phyloP scores from a whole-genome alignment of 768 basidiomycete species.

The Suillus brevipes region DNA sequence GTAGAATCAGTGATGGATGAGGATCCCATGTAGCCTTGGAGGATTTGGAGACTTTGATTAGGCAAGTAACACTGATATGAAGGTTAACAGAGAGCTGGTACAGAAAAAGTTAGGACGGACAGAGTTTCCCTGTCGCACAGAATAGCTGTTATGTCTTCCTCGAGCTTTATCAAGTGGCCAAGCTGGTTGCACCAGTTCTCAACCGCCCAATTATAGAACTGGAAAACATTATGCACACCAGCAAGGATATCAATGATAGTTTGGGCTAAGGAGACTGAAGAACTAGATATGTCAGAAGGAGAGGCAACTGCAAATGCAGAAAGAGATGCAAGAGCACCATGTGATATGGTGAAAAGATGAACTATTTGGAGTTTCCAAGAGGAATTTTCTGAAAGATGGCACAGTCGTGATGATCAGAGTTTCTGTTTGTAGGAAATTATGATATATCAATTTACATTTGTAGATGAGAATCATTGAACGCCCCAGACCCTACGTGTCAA shows the following conservation, averaged over 20 bases:
- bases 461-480: not conserved
- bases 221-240: constrained; percentile 66
- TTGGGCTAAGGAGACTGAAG: constrained; percentile 14
- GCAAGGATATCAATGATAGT: constrained; percentile 48
- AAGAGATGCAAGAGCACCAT: constrained; percentile 61
- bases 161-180: constrained; percentile 57
- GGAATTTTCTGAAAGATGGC: too few species aligned
- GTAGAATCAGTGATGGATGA: constrained; percentile 30
- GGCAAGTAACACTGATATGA: constrained; percentile 63
- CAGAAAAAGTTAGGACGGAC: constrained; percentile 43
- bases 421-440: not conserved
- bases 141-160: constrained; percentile 72
- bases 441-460: not conserved
- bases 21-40: constrained; percentile 42
- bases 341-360: constrained; percentile 59
- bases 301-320: constrained; percentile 77
- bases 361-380: too few species aligned
- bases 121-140: constrained; percentile 79
- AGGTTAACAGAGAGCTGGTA: not conserved
- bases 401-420: not conserved
- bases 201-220: constrained; percentile 56
- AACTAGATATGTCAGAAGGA: constrained; percentile 49
- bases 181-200: constrained; percentile 71
- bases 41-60: constrained; percentile 74
- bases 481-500: constrained; percentile 62